phyloP scores from a whole-genome alignment of 2,329 filamentous ascomycete genomes.

The Aspergillus pseudonomiae region DNA sequence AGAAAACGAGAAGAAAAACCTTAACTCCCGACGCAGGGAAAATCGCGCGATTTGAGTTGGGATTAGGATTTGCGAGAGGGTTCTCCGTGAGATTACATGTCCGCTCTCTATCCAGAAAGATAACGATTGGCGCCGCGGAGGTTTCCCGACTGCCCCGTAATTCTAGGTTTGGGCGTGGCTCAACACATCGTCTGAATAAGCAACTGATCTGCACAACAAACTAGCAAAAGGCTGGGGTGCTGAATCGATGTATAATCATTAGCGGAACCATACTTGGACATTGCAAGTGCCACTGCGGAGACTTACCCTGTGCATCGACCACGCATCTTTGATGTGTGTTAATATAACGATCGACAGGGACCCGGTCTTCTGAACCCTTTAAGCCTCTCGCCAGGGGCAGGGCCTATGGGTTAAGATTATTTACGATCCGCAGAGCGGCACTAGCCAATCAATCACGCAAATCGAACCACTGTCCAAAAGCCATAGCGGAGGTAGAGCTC shows the following conservation, averaged over 20 bases:
- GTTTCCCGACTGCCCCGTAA: background rate
- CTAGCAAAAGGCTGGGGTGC: background rate
- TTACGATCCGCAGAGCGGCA: background rate
- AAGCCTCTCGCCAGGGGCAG: background rate
- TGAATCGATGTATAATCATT: background rate
- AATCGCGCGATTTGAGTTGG: too few species aligned
- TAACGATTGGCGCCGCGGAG: background rate
- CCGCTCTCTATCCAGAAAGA: too few species aligned
- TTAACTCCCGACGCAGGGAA: background rate
- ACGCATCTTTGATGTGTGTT: background rate
- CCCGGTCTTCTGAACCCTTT: background rate
- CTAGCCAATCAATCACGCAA: background rate
- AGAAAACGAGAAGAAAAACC: background rate
- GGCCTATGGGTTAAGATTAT: background rate
- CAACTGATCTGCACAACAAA: background rate
- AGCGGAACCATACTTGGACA: too few species aligned
- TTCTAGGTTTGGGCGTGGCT: background rate
- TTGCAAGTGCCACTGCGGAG: too few species aligned
- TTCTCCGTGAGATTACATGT: too few species aligned
- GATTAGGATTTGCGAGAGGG: too few species aligned
- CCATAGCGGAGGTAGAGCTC: background rate
- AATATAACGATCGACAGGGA: constrained; percentile 1
- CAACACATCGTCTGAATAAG: background rate
- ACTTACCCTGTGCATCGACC: too few species aligned
- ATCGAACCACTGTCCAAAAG: background rate